Base-by-base conservation (phyloP, 2,329 filamentous ascomycete species). In the Endoconidiophora polonica region DNA sequence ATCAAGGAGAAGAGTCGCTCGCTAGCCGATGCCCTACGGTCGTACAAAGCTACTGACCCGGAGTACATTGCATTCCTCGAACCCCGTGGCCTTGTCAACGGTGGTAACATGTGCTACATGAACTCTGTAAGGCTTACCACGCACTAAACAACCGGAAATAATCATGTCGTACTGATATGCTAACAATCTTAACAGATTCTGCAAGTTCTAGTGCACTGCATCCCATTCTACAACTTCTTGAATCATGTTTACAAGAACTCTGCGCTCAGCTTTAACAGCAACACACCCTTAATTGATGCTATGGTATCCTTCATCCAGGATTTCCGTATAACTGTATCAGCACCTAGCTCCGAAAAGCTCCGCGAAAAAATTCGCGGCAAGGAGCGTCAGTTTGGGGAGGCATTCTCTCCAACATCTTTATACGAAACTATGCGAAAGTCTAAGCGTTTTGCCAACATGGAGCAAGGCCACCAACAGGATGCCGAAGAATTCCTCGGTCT, bases 61-160 rank as follows among this genome's bases (percentile, higher is more conserved):
- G 68, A 75, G 29, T 85, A 82, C 58, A 69, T 90, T 56, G 72
- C 83, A 16, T 95, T 95, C 60, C 73, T 98, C 46, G 86, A 96
- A 66, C 91, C 91, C 46, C 78, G 90, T 57, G 91, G 91, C 45
- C 74, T 98, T 60, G 84, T 94, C 57, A 98, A 98, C 66, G 93
- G 90, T 39, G 91, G 91, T 46, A 96, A 98, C 62, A 93, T 96
- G 85, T 98, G 91, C 66, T 98, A 98, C 67, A 96, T 98, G 91
- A 98, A 96, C 70, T 95, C 91, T 55, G 90, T 94, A 73, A 68
- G 85, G 68, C 12, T 41, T n/a, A 14, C 26, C 22, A 20, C 12
- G 6, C 1, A 43, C 20, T 14, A 14, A 24, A 20, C 20, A 43
- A 43, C 20, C 20, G 20, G 20, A 43, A 43, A 22, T 6, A 43